Evolutionary conservation across 257 asterid species (phyloP).

Genomic region (Solanum lignicaule): DNA sequence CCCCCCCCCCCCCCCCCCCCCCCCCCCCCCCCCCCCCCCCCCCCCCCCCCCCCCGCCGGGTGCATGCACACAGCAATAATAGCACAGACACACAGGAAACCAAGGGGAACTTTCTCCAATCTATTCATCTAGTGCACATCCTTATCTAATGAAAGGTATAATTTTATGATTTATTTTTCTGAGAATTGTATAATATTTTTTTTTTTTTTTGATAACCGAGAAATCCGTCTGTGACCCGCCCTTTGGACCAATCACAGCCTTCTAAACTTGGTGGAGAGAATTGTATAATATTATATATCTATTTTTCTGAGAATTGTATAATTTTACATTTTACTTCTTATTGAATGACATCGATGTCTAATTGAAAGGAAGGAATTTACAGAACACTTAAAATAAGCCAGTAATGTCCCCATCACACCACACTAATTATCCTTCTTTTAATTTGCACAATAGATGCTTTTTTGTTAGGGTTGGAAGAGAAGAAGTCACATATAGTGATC

Average conservation of each 20-base stretch:
- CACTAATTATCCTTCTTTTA: background rate
- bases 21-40: no score
- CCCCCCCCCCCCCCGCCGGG: no score
- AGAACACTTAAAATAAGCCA: background rate
- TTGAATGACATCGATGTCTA: background rate
- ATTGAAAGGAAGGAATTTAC: background rate
- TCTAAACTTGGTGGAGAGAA: no score
- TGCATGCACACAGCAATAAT: background rate
- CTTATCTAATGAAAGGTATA: background rate
- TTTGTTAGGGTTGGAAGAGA: background rate
- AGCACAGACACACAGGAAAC: background rate
- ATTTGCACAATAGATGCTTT: background rate
- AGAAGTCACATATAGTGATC: background rate
- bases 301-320: background rate
- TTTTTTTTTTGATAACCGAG: no score
- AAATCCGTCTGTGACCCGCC: no score
- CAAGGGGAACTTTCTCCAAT: background rate
- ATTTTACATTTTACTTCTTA: background rate
- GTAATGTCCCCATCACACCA: background rate
- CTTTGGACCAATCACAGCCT: no score
- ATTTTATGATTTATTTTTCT: background rate
- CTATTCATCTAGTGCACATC: background rate
- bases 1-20: no score
- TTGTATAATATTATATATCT: no score
- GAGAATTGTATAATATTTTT: no score